phyloP scores from a whole-genome alignment of 106 monocot genomes.

The Acanthochlamys bracteata region DNA sequence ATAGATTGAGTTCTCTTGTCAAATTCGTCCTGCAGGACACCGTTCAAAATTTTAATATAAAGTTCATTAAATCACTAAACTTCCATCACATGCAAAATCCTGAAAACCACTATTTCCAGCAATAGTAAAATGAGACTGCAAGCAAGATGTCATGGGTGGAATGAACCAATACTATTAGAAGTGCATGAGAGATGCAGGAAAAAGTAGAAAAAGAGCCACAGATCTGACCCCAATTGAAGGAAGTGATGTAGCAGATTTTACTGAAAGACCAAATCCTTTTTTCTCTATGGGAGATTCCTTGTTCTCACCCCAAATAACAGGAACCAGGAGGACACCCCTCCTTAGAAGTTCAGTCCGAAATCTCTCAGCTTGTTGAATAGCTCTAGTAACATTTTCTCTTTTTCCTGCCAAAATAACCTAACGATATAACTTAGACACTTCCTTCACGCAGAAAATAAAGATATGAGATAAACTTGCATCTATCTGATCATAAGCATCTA shows the following conservation, averaged over 20 bases:
- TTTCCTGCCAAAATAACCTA: slow-evolving; percentile 95
- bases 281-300: slow-evolving; percentile 34
- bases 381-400: slow-evolving; percentile 60
- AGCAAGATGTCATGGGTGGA: neutral
- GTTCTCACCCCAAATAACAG: slow-evolving; percentile 68
- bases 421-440: slow-evolving; percentile 17
- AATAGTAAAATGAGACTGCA: neutral
- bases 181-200: too few species aligned
- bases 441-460: neutral
- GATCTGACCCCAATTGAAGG: slow-evolving; percentile 82
- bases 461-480: neutral
- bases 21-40: slow-evolving; percentile 72
- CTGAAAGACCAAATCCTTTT: slow-evolving; percentile 55
- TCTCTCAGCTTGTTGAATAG: slow-evolving; percentile 75
- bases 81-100: neutral
- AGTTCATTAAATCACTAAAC: neutral
- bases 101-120: too few species aligned
- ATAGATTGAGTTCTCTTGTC: slow-evolving; percentile 77
- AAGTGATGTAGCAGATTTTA: slow-evolving; percentile 49
- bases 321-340: slow-evolving; percentile 80
- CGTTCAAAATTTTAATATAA: neutral
- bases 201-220: slow-evolving; percentile 14
- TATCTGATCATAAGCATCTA: neutral
- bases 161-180: neutral
- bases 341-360: slow-evolving; percentile 82